A percentile compares a stretch with the other conserved stretches of the same genome.
These are phyloP conservation scores for Talaromyces albobiverticillius DNA, from an alignment of 2,329 filamentous ascomycete species.

Conservation along the genomic window DNA sequence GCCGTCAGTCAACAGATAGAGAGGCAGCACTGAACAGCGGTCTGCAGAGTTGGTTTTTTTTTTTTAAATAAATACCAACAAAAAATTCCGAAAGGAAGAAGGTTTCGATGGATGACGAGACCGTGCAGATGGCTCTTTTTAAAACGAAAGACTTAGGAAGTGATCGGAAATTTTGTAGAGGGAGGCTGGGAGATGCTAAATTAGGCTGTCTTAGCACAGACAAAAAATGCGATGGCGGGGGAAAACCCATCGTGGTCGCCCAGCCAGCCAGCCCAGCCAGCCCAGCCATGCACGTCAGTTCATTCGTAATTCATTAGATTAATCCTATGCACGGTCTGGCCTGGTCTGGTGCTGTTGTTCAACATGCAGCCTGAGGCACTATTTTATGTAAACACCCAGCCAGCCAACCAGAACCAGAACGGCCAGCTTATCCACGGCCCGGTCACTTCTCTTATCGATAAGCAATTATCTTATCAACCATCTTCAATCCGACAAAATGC, in stretches of 20 bases:
- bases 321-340: no score
- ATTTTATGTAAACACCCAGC: no score
- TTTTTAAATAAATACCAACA: not conserved
- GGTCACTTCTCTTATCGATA: no score
- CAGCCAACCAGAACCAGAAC: no score
- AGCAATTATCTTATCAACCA: no score
- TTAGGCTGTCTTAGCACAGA: not conserved
- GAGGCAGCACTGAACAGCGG: not conserved
- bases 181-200: conserved; percentile 12
- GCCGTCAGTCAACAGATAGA: not conserved
- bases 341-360: no score
- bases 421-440: no score
- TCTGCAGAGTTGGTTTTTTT: not conserved
- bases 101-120: conserved; percentile 1
- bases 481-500: no score
- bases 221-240: conserved; percentile 14
- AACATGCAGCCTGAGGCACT: no score
- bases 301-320: no score
- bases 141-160: not conserved
- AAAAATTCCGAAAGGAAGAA: not conserved
- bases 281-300: conserved; percentile 11
- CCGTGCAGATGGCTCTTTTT: conserved; percentile 1
- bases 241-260: not conserved
- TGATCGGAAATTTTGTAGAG: conserved; percentile 4
- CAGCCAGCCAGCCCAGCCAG: not conserved